Base-by-base conservation (phyloP, 306 rosid genomes). In the Astragalus glycyphyllos region DNA sequence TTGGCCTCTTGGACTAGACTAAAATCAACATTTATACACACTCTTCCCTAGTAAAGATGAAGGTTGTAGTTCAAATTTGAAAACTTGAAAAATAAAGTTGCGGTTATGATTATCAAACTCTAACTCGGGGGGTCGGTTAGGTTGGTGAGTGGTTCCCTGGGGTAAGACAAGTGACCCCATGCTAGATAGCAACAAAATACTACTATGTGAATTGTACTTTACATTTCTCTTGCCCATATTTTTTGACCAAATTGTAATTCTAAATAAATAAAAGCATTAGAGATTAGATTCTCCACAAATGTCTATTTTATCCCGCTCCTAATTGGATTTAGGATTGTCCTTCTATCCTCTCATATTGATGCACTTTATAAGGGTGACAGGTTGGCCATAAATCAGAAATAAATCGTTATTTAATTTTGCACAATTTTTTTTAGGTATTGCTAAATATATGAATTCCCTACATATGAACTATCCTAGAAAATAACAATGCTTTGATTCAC, bases 121-220 rank as follows among this genome's bases (percentile, higher is more conserved):
- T 20, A 59, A 7, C 1, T 66, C 20, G 62, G 48, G 10, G 42
- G 42, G 42, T 6, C 42, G 72, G 42, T 75, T 81, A 67, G 71
- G 72, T 66, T 49, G 74, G 72, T 77, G 75, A 80, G 15, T 80
- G 83, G 85, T 80, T 85, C 81, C 85, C 83, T 51, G 44, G 87
- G 81, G 81, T 74, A 66, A 68, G 83, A 85, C 87, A 73, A 70
- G 2, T 37, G 44, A 60, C 78, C 72, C 78, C 84, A 53, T 61
- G 13, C 58, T 32, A 65, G 59, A 56, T 49, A 4, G 42, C 62
- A 70, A 48, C 66, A 48, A 68, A 6, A 50, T 35, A 42, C 69
- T 20, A 35, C 34, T 11, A n/a, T 47, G 9, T 69, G 26, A 50
- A 69, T 13, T 26, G 12, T 34, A 37, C 68, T 35, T 47, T 38